Conservation (phyloP, 345 rosid species). For the Heritiera fomes region DNA sequence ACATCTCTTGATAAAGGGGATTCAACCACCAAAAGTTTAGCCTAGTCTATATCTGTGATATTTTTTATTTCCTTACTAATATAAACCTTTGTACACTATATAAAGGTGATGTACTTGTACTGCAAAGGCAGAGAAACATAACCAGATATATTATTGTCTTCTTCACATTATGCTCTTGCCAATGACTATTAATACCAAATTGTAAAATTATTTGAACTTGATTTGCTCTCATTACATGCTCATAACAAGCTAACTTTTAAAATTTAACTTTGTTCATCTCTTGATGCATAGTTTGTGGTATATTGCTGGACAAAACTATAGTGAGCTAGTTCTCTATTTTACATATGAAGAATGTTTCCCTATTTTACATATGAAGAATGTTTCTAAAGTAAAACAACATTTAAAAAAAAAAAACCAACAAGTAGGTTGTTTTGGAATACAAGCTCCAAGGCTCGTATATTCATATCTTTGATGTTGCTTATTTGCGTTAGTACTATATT, state of each 20-base stretch:
- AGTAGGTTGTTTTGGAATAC: not conserved
- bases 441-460: not conserved
- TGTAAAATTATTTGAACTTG: not conserved
- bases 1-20: no score
- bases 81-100: no score
- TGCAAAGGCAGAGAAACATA: no score
- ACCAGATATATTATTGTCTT: no score
- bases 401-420: no score
- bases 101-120: no score
- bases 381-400: not conserved
- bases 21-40: no score
- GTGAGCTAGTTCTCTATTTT: constrained; percentile 53
- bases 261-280: constrained; percentile 17
- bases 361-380: no score
- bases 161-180: not conserved
- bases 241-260: not conserved
- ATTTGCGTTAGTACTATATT: not conserved
- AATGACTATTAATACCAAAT: not conserved
- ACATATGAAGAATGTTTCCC: no score
- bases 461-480: not conserved
- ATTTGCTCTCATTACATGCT: not conserved
- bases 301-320: constrained; percentile 76
- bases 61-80: no score
- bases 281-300: constrained; percentile 75
- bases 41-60: no score